A percentile compares a stretch with the other conserved stretches of the same genome.
These are phyloP conservation scores for Panus rudis DNA, from an alignment of 768 basidiomycete genomes.

Conservation along the genomic window DNA sequence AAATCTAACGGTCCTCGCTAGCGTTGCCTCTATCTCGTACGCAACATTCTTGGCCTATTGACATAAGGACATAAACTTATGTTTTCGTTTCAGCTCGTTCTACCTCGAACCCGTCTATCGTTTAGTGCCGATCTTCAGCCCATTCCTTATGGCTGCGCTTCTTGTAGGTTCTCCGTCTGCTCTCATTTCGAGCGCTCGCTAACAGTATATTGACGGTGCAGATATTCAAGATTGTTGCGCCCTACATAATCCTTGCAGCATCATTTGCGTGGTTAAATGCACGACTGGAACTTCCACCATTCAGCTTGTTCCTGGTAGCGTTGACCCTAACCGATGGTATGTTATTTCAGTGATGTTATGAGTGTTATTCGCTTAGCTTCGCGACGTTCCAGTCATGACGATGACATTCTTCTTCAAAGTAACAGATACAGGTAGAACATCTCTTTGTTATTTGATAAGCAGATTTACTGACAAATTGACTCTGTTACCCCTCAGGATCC, in stretches of 20 bases:
- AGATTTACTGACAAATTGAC: background rate
- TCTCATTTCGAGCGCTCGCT: slow-evolving; percentile 2
- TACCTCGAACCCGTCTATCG: slow-evolving; percentile 87
- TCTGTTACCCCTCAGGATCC: slow-evolving; percentile 40
- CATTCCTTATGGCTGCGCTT: slow-evolving; percentile 74
- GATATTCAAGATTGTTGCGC: slow-evolving; percentile 79
- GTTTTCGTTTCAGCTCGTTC: slow-evolving; percentile 46
- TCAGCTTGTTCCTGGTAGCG: slow-evolving; percentile 74
- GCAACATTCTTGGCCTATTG: slow-evolving; percentile 18
- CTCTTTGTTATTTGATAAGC: slow-evolving; percentile 6
- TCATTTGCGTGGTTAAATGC: slow-evolving; percentile 64
- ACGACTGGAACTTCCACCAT: slow-evolving; percentile 62
- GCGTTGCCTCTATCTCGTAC: slow-evolving; percentile 79
- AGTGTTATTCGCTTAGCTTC: background rate
- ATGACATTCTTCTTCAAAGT: slow-evolving; percentile 80
- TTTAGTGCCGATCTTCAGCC: slow-evolving; percentile 77
- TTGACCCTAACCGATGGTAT: slow-evolving; percentile 65
- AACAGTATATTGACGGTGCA: slow-evolving; percentile 19
- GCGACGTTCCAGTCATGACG: slow-evolving; percentile 55
- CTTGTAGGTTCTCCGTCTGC: slow-evolving; percentile 37
- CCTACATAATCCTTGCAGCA: slow-evolving; percentile 71
- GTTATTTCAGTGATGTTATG: slow-evolving; percentile 12
- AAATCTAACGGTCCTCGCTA: slow-evolving; percentile 23
- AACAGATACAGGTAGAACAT: slow-evolving; percentile 68
- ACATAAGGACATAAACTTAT: background rate